phyloP scores from a whole-genome alignment of 441 rosid species.

The Monsonia emarginata region DNA sequence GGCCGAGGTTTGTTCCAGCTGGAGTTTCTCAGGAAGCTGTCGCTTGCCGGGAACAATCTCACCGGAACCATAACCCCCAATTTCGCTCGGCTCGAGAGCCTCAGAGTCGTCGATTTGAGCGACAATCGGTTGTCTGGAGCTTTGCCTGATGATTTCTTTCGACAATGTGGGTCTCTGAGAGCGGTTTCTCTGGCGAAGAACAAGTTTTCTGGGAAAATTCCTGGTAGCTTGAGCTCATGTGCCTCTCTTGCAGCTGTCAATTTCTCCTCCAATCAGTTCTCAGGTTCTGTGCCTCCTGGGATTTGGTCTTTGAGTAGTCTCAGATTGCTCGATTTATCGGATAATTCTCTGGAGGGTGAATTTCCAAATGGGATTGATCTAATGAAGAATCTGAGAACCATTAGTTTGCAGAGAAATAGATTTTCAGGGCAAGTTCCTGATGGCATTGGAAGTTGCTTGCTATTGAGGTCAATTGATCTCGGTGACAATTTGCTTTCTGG shows the following conservation, averaged over 20 bases:
- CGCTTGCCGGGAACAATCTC: slow-evolving; percentile 68
- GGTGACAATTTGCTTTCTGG: slow-evolving; percentile 50
- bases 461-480: slow-evolving; percentile 46
- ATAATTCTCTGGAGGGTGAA: slow-evolving; percentile 46
- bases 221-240: slow-evolving; percentile 46
- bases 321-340: slow-evolving; percentile 51
- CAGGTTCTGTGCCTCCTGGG: slow-evolving; percentile 44
- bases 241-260: slow-evolving; percentile 43
- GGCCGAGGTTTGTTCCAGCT: slow-evolving; percentile 66
- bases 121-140: slow-evolving; percentile 43
- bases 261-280: slow-evolving; percentile 41
- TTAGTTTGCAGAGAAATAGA: slow-evolving; percentile 39
- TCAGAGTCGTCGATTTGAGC: slow-evolving; percentile 50
- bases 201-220: slow-evolving; percentile 48
- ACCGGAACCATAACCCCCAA: slow-evolving; percentile 50
- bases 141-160: slow-evolving; percentile 42
- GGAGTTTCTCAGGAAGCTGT: slow-evolving; percentile 53
- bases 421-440: slow-evolving; percentile 38
- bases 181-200: slow-evolving; percentile 46
- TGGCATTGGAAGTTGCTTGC: slow-evolving; percentile 49
- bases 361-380: slow-evolving; percentile 32
- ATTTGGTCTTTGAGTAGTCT: slow-evolving; percentile 49
- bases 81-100: slow-evolving; percentile 41
- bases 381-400: slow-evolving; percentile 42
- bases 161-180: slow-evolving; percentile 57